Conservation (phyloP, 805 yeast genomes). For the Candida quercuum region DNA sequence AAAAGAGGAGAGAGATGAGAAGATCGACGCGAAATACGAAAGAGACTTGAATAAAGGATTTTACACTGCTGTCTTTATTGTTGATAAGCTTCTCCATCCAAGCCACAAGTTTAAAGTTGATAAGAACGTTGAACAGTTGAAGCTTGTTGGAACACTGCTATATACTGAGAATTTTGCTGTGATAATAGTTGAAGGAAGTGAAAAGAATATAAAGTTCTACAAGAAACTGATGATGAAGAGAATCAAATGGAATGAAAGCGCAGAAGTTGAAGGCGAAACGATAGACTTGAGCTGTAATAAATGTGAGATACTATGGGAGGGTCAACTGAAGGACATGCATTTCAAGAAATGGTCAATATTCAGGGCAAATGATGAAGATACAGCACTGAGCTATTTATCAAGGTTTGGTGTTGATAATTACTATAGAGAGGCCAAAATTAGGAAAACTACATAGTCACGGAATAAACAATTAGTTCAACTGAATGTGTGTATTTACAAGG, state of each 20-base stretch:
- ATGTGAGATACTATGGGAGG: constrained; percentile 64
- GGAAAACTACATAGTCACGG: background rate
- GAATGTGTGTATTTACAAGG: constrained; percentile 8
- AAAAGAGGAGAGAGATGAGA: constrained; percentile 51
- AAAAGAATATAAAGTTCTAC: constrained; percentile 54
- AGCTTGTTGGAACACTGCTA: constrained; percentile 54
- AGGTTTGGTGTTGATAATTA: constrained; percentile 53
- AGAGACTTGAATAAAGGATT: constrained; percentile 49
- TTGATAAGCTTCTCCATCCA: constrained; percentile 52
- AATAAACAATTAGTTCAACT: background rate
- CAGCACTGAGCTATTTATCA: constrained; percentile 39
- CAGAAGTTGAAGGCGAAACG: constrained; percentile 18
- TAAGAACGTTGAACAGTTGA: constrained; percentile 71
- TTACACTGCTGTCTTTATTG: constrained; percentile 51
- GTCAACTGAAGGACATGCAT: constrained; percentile 45
- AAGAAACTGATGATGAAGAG: constrained; percentile 55
- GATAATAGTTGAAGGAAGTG: constrained; percentile 73
- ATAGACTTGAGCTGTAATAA: constrained; percentile 39
- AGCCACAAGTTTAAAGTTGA: constrained; percentile 72
- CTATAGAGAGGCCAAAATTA: constrained; percentile 39
- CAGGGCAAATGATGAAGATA: constrained; percentile 44
- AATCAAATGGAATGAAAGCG: constrained; percentile 64
- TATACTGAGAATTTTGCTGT: constrained; percentile 42
- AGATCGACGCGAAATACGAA: constrained; percentile 39
- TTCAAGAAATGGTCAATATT: constrained; percentile 71